phyloP scores from a whole-genome alignment of 495 filamentous ascomycete species.

The Penicillium herquei region DNA sequence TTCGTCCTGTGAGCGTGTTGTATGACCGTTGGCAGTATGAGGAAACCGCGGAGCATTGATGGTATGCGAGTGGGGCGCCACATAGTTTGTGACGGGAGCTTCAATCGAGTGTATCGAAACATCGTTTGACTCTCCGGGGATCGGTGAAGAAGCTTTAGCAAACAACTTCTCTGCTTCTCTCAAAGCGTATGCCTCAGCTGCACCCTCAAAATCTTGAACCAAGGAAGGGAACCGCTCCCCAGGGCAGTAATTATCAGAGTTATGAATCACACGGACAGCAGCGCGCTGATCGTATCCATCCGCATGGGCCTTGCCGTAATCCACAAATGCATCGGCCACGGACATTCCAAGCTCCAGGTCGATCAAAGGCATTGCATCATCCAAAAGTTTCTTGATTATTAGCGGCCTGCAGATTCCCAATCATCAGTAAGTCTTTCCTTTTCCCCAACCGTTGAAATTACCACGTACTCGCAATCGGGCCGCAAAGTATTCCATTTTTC shows the following conservation, averaged over 20 bases:
- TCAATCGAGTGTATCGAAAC: neutral
- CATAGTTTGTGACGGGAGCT: neutral
- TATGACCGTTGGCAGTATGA: no score
- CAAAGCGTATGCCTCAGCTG: neutral
- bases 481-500: constrained; percentile 36
- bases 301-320: constrained; percentile 30
- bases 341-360: constrained; percentile 34
- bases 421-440: neutral
- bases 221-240: constrained; percentile 35
- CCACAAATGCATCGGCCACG: constrained; percentile 40
- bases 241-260: constrained; percentile 11
- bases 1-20: no score
- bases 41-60: no score
- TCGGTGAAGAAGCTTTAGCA: neutral
- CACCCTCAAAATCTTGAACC: constrained; percentile 20
- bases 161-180: neutral
- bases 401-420: constrained; percentile 23
- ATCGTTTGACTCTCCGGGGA: neutral
- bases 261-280: constrained; percentile 35
- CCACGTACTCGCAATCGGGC: constrained; percentile 33
- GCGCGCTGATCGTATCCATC: constrained; percentile 40
- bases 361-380: constrained; percentile 31
- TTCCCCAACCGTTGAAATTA: no score
- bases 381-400: constrained; percentile 38
- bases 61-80: no score